Evolutionary conservation across 176 grass and related monocot species (phyloP), one percentile per base, ranked within the genome.

Genomic region (Chrysopogon serrulatus): DNA sequence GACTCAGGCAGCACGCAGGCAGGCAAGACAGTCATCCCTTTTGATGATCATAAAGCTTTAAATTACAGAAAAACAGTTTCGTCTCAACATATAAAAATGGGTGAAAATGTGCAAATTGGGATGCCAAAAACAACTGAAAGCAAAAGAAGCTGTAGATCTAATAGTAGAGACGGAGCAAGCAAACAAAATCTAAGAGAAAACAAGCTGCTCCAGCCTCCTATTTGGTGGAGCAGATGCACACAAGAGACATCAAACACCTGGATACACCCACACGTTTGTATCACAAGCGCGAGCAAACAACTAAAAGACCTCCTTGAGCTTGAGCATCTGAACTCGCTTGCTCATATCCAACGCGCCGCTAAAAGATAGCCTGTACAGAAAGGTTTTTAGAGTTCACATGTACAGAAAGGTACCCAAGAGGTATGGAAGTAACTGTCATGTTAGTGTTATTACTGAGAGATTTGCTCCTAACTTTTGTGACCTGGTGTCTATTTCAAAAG

Each of bases 231-330:
- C 69, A 47, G 10, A 44, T 60, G 47, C 60, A 28, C 51, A 27
- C 33, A 13, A 84, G 44, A 61, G 19, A 24, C 59, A 10, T 88
- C 81, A n/a, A 74, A 68, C 60, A 59, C 39, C 76, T 74, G 59
- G 81, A 39, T 60, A 14, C 87, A 90, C 54, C 83, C 78, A 1
- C 88, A 78, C 43, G 6, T 90, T 17, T 90, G 88, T 26, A 53
- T 90, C 12, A 90, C 83, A 35, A 86, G 56, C 13, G 88, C 36
- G 3, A 90, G 79, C 79, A 82, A 48, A 7, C 73, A 83, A 11
- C 73, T 90, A 2, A 90, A 65, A 47, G 33, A 82, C 4, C 27
- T 64, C 5, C 11, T 71, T 24, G 73, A 66, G 12, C 73, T 86
- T 8, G 73, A 86, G 36, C 28, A 23, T 7, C 10, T 53, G 21